Evolutionary conservation across 495 filamentous ascomycete genomes (phyloP), one percentile per base, ranked within the genome.

Genomic region (Talaromyces thailandensis): DNA sequence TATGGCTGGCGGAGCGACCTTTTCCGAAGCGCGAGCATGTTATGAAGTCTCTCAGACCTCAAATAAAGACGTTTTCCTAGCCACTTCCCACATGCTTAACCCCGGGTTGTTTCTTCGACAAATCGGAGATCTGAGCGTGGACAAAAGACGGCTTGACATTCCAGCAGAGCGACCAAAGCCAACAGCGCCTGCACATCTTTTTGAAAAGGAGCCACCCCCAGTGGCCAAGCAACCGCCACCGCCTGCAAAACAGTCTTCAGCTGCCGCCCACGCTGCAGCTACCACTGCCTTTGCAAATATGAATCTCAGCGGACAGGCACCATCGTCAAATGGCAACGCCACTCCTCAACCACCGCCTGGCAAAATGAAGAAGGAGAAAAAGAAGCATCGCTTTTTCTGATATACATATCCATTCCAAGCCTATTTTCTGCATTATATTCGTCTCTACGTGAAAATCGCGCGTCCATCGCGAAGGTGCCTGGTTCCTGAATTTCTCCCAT

Each of bases 1-100:
- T 72, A 88, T 98, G 85, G 93, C 94, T 21, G 94, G 95, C 37
- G 94, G 94, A 45, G 95, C 95, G 6, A 98, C 93, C 3, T 94
- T 93, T 71, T 88, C 89, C 1, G 94, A 98, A 75, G 78, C 89
- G 6, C 85, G 95, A 58, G 81, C 88, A 21, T 98, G 94, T 75
- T 97, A 98, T 67, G 93, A 98, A 64, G 71, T 93, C 51, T 88
- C 90, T 8, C 81, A 88, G 62, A 67, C 82, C 55, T 83, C 80
- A 63, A 83, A 81, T 61, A 84, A 88, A 48, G 94, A 98, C 65
- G 80, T 96, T n/a, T 93, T 92, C 74, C 82, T 98, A 12, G 88
- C 86, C n/a, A 93, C 91, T 1, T 89, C 85, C 12, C 93, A 98
- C 71, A 96, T 98, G 89, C 76, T 95, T 24, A 91, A 84, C 5